phyloP scores from a whole-genome alignment of 192 early-diverging fungal species.

The Helicostylum pulchrum region DNA sequence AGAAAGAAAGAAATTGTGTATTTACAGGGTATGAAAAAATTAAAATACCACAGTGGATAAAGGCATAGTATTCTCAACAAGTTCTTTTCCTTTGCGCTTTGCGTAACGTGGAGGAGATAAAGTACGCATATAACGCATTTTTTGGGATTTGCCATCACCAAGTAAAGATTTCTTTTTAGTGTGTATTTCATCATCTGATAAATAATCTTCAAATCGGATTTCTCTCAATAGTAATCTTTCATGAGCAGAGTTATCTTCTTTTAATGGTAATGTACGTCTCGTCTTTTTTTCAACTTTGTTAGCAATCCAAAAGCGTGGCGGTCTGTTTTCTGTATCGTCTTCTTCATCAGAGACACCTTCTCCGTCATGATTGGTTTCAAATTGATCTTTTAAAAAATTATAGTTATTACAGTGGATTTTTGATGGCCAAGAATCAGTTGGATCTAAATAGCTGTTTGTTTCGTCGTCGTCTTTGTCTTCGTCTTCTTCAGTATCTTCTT shows the following conservation, averaged over 20 bases:
- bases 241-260: not conserved
- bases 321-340: slow-evolving; percentile 2
- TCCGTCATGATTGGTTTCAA: not conserved
- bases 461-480: not conserved
- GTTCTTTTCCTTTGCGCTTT: slow-evolving; percentile 14
- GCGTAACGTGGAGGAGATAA: slow-evolving; percentile 5
- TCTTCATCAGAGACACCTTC: not conserved
- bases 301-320: not conserved
- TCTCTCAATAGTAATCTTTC: slow-evolving; percentile 12
- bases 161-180: slow-evolving; percentile 5
- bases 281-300: not conserved
- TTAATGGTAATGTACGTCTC: not conserved
- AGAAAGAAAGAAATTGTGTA: too few relatives aligned
- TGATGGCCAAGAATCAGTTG: slow-evolving; percentile 2
- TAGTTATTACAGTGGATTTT: not conserved
- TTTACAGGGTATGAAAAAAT: not conserved
- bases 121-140: slow-evolving; percentile 6
- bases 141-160: not conserved
- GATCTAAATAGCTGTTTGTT: not conserved
- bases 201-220: slow-evolving; percentile 7
- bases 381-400: not conserved
- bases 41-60: not conserved
- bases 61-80: slow-evolving; percentile 3
- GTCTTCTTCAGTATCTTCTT: not conserved
- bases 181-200: slow-evolving; percentile 16